These are phyloP conservation scores for Trichaptum fuscoviolaceum DNA, from an alignment of 768 basidiomycete genomes.

Conservation along the genomic window DNA sequence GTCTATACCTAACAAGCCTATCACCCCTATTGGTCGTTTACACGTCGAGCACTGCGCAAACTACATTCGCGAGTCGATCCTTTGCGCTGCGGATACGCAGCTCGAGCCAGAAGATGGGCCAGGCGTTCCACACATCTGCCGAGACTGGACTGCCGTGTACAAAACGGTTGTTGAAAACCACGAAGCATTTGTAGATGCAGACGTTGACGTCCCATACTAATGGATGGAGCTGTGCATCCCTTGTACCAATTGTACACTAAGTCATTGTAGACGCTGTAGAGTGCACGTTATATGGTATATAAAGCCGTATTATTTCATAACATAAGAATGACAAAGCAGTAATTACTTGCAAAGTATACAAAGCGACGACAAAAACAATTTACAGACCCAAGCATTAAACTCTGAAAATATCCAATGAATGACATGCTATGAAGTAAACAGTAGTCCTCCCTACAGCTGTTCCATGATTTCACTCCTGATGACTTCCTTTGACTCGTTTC, in stretches of 20 bases:
- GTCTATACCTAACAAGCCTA: slow-evolving; percentile 13
- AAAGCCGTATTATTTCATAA: neutral
- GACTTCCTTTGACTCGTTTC: neutral
- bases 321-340: neutral
- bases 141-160: slow-evolving; percentile 27
- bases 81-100: slow-evolving; percentile 35
- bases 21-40: neutral
- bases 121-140: slow-evolving; percentile 23
- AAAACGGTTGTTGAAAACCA: slow-evolving; percentile 4
- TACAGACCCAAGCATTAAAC: too few relatives aligned
- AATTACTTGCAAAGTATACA: neutral
- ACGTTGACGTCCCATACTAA: neutral
- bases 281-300: too few relatives aligned
- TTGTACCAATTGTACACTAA: too few relatives aligned
- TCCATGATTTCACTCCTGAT: neutral
- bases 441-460: neutral
- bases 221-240: neutral
- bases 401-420: too few relatives aligned
- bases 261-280: too few relatives aligned
- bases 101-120: slow-evolving; percentile 28
- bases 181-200: neutral
- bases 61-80: slow-evolving; percentile 31
- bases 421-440: neutral
- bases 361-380: neutral
- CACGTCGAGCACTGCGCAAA: slow-evolving; percentile 35